Conservation (phyloP, 164 flowering plant species). For the Piper betle region DNA sequence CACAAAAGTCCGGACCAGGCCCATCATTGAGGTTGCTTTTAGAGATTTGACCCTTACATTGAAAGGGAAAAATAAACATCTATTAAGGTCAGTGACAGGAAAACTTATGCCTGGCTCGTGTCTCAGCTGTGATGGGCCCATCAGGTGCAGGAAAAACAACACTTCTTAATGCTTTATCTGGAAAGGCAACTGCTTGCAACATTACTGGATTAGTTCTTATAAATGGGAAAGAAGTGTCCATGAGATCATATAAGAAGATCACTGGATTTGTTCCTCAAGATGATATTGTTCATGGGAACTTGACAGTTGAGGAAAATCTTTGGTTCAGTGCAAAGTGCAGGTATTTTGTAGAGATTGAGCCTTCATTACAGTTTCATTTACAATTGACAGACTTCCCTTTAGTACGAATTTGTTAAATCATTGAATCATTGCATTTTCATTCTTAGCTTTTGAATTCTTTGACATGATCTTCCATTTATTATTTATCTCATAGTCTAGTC, state of each 20-base stretch:
- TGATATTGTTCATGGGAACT: slow-evolving; percentile 96
- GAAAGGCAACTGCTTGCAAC: slow-evolving; percentile 63
- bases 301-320: slow-evolving; percentile 96
- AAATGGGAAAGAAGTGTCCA: slow-evolving; percentile 68
- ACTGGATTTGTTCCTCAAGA: slow-evolving; percentile 99
- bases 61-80: slow-evolving; percentile 67
- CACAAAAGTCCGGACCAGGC: slow-evolving; percentile 51
- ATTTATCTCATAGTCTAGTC: too few relatives aligned
- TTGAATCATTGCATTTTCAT: too few relatives aligned
- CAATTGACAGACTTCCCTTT: too few relatives aligned
- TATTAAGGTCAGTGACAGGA: slow-evolving; percentile 83
- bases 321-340: slow-evolving; percentile 97
- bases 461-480: not conserved
- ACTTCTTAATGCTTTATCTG: slow-evolving; percentile 89
- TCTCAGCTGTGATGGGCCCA: slow-evolving; percentile 99
- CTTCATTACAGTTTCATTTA: not conserved
- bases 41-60: slow-evolving; percentile 86
- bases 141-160: slow-evolving; percentile 99
- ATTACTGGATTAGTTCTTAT: slow-evolving; percentile 61
- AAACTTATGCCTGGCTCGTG: slow-evolving; percentile 81
- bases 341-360: slow-evolving; percentile 20
- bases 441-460: not conserved
- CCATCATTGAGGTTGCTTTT: slow-evolving; percentile 73
- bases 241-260: slow-evolving; percentile 77
- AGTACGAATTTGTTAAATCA: not conserved